A percentile compares a stretch with the other conserved stretches of the same genome.
Evolutionary conservation across 768 basidiomycete species (phyloP).

Genomic region (Auriscalpium vulgare): DNA sequence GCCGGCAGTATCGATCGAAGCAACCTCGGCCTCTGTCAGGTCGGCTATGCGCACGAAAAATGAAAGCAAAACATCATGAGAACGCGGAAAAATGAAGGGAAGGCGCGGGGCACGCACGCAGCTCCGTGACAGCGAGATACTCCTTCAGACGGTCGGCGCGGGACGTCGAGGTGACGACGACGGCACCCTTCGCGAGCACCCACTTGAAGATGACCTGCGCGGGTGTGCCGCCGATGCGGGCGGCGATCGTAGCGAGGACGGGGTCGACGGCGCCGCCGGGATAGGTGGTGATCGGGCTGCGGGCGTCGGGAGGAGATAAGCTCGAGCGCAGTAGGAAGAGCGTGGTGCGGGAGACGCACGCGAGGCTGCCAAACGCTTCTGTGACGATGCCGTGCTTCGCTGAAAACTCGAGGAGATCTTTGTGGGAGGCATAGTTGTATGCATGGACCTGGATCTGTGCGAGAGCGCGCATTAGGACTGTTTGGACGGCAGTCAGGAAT

Average conservation of each 20-base stretch:
- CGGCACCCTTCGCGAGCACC: constrained; percentile 57
- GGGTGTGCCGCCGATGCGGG: constrained; percentile 42
- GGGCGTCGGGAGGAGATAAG: neutral
- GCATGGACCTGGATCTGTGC: constrained; percentile 60
- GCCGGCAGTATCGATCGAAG: too few species aligned
- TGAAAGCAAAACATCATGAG: too few species aligned
- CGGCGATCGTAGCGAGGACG: constrained; percentile 44
- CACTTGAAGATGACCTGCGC: constrained; percentile 63
- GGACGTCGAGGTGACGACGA: constrained; percentile 32
- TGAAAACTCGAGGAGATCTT: constrained; percentile 46
- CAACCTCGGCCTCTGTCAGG: too few species aligned
- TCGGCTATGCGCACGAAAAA: too few species aligned
- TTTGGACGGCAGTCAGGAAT: neutral
- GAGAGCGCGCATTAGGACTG: neutral
- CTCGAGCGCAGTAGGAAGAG: neutral
- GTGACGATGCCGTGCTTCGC: constrained; percentile 50
- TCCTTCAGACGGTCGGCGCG: too few species aligned
- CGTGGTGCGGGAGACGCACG: constrained; percentile 29
- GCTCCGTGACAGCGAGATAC: too few species aligned
- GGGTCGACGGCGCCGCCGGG: constrained; percentile 65
- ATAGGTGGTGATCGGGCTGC: constrained; percentile 46
- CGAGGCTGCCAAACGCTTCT: constrained; percentile 59
- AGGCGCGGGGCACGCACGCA: too few species aligned
- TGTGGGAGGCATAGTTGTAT: constrained; percentile 56
- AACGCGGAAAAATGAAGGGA: too few species aligned